Evolutionary conservation across 1,284 basidiomycete species (phyloP), one percentile per base, ranked within the genome.

Genomic region (Leccinum pachyderme): DNA sequence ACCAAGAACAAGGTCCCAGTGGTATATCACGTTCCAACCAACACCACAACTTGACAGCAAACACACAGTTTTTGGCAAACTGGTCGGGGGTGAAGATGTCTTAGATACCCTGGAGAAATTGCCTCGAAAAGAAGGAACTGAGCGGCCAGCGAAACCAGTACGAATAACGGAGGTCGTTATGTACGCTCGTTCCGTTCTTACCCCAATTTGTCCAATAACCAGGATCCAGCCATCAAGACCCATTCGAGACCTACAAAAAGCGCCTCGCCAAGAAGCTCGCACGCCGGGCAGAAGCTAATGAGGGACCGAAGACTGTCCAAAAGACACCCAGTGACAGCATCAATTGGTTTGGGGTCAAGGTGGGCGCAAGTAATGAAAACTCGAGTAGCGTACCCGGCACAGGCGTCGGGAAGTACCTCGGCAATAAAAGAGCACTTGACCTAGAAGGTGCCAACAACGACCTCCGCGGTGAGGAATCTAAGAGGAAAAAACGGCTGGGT

Each of bases 11-110:
- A 90, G 86, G 7, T 93, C 93, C 1, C 95, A 97, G 68, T 96
- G 91, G 74, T 98, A 92, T 71, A 68, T 98, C 44, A 95, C 94
- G 0, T 98, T 97, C 78, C 82, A 79, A 54, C 74, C 84, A 4
- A 83, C 91, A 2, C 81, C 91, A 0, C 84, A 97, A 70, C 81
- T 98, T 11, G 86, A 86, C 68, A 83, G 83, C 55, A 93, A 94
- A 63, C 93, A 97, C 68, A 97, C 95, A 0, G 95, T 98, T 1
- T 99, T 99, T 68, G 96, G 97, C 2, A 94, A 97, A 63, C 79
- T 98, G 5, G 93, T 98, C 0, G 95, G 95, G 24, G 95, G 95
- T 4, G 93, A 96, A 67, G 90, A 95, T 39, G 88, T 96, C 2
- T 76, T 99, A 4, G 83, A 91, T 63, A 81, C 86, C 8, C 75